Evolutionary conservation across 352 stramenopile species (phyloP).

Genomic region (Phytopythium sindhum): DNA sequence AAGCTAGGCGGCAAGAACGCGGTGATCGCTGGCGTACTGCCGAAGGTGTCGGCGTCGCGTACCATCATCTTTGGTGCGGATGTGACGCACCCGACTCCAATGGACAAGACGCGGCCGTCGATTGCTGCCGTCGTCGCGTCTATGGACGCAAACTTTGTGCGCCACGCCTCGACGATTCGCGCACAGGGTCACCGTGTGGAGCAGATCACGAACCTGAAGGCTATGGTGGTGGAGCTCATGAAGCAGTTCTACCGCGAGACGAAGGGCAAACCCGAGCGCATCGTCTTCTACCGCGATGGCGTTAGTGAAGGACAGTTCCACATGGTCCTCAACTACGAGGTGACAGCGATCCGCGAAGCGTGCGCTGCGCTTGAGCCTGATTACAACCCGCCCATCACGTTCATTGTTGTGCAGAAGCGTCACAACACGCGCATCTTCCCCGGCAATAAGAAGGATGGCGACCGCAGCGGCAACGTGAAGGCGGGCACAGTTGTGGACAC

Average conservation of each 20-base stretch:
- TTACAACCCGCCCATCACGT: constrained; percentile 81
- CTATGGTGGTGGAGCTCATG: constrained; percentile 67
- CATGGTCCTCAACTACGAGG: constrained; percentile 63
- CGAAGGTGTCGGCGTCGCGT: constrained; percentile 33
- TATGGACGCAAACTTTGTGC: constrained; percentile 68
- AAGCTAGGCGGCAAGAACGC: constrained; percentile 72
- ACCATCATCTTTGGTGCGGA: constrained; percentile 86
- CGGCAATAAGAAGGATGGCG: constrained; percentile 27
- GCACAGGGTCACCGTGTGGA: constrained; percentile 80
- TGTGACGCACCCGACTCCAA: constrained; percentile 76
- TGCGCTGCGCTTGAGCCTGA: constrained; percentile 59
- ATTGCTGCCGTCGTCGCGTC: constrained; percentile 82
- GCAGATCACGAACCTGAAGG: constrained; percentile 62
- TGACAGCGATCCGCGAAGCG: constrained; percentile 65
- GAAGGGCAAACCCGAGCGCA: constrained; percentile 54
- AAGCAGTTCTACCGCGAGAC: constrained; percentile 65
- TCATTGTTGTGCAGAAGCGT: constrained; percentile 87
- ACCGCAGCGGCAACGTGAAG: constrained; percentile 71
- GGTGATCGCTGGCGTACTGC: constrained; percentile 40
- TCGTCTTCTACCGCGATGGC: constrained; percentile 87
- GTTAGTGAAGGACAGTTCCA: constrained; percentile 84
- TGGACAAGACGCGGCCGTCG: constrained; percentile 67
- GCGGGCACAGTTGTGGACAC: constrained; percentile 79
- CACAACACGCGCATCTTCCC: constrained; percentile 83
- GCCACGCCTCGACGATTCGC: constrained; percentile 59